Conservation (phyloP, 805 yeast species). For the Sporopachydermia quercuum region DNA sequence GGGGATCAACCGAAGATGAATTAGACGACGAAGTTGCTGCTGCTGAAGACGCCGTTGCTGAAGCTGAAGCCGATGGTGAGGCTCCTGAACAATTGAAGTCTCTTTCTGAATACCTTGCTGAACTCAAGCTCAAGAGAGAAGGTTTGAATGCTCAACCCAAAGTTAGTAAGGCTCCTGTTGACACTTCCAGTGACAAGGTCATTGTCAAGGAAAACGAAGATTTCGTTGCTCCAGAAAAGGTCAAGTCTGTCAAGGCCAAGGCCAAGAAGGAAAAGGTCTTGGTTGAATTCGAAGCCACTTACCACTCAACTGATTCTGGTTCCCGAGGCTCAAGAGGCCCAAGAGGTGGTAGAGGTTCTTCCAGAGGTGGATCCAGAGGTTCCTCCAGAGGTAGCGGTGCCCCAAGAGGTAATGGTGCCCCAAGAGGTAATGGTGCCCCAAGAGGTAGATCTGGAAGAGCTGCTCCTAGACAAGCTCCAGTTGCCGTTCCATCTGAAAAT, state of each 20-base stretch:
- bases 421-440: conserved; percentile 18
- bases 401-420: conserved; percentile 18
- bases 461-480: background rate
- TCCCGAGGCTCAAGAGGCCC: conserved; percentile 39
- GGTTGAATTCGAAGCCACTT: conserved; percentile 59
- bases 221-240: conserved; percentile 41
- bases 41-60: conserved; percentile 26
- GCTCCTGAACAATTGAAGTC: conserved; percentile 43
- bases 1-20: conserved; percentile 74
- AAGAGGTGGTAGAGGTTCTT: conserved; percentile 21
- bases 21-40: conserved; percentile 42
- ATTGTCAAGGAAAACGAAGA: conserved; percentile 51
- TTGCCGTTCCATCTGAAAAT: background rate
- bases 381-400: conserved; percentile 20
- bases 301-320: conserved; percentile 6
- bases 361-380: conserved; percentile 23
- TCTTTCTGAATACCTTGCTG: conserved; percentile 76
- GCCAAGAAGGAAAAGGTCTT: conserved; percentile 67
- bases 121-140: conserved; percentile 31
- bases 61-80: conserved; percentile 11
- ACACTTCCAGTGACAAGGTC: conserved; percentile 33
- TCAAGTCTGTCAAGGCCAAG: conserved; percentile 60
- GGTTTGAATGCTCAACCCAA: conserved; percentile 22
- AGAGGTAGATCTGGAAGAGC: conserved; percentile 17
- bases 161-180: conserved; percentile 47